Base-by-base conservation (phyloP, 148 eudicot genomes). In the Silene conica region DNA sequence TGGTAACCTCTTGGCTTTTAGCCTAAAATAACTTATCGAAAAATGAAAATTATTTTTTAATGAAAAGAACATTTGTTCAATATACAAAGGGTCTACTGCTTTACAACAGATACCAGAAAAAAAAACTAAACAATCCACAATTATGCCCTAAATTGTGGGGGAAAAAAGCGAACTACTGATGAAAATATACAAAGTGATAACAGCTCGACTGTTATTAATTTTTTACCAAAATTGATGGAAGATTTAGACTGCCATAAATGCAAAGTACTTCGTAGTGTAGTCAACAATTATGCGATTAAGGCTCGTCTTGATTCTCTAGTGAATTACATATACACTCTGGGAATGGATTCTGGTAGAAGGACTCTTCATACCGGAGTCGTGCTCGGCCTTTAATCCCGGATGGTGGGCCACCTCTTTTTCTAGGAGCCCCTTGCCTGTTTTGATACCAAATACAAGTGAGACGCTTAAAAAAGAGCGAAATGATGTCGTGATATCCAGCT, bases 311-410 rank as follows among this genome's bases (percentile, higher is more conserved):
- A 58, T 80, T 72, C 48, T 80, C 65, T 59, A 76, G 48, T 8
- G 86, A 72, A 45, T 74, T 68, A 28, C 98, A 93, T 78, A 93
- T 90, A 71, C 98, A 93, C 79, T 93, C 98, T 1, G 98, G 98
- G 77, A 65, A 89, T 25, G 98, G 94, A 52, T 93, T 93, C 82
- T 90, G 87, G 78, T 89, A 93, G 68, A 93, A 93, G 0, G 98
- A 87, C 80, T 93, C 98, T 79, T 93, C 98, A 67, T 76, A 83
- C 77, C 93, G 82, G 14, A 85, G 78, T 69, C 92, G 87, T 46
- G 89, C 91, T 70, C 98, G 84, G 26, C 98, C 96, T 82, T 83
- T 93, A 69, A 93, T 80, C 61, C 98, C 96, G 5, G 81, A 73
- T 34, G 92, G 93, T 19, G 96, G 81, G 9, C 90, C 90, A 13